These are phyloP conservation scores for Acacia acuminata DNA, from an alignment of 306 rosid genomes.

Conservation along the genomic window DNA sequence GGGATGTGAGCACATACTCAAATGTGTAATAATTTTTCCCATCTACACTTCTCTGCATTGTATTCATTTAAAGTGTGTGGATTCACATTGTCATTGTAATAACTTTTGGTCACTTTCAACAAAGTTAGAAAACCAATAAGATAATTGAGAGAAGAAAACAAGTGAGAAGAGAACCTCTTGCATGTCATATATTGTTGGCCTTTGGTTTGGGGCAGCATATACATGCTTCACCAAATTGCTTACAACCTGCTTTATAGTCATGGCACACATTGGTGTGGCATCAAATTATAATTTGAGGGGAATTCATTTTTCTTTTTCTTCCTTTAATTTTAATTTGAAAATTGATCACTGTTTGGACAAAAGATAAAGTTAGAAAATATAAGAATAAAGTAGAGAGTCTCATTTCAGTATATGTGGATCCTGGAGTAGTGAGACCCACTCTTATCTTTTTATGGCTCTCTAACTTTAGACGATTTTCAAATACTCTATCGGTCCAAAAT, in stretches of 20 bases:
- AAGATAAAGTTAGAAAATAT: not conserved
- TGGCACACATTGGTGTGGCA: constrained; percentile 19
- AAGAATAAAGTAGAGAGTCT: not conserved
- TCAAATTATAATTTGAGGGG: not conserved
- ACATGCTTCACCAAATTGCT: constrained; percentile 66
- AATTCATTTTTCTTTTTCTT: not conserved
- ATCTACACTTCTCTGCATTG: constrained; percentile 72
- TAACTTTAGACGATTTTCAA: not conserved
- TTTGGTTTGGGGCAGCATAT: constrained; percentile 89
- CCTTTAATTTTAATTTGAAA: not conserved
- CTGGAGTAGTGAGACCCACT: not conserved
- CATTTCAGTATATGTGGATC: not conserved
- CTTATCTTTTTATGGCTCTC: not conserved
- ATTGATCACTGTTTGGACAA: not conserved
- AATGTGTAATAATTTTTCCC: constrained; percentile 90
- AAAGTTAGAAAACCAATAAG: not conserved
- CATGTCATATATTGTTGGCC: constrained; percentile 63
- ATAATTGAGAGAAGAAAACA: not conserved
- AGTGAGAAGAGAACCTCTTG: constrained; percentile 63
- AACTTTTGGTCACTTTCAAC: constrained; percentile 1
- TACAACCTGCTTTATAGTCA: constrained; percentile 50
- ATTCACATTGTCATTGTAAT: constrained; percentile 2
- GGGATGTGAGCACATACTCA: constrained; percentile 76
- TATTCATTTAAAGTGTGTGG: constrained; percentile 24
- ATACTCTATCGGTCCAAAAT: too few relatives aligned